Conservation (phyloP, 495 filamentous ascomycete genomes). For the Hypomontagnella monticulosa region DNA sequence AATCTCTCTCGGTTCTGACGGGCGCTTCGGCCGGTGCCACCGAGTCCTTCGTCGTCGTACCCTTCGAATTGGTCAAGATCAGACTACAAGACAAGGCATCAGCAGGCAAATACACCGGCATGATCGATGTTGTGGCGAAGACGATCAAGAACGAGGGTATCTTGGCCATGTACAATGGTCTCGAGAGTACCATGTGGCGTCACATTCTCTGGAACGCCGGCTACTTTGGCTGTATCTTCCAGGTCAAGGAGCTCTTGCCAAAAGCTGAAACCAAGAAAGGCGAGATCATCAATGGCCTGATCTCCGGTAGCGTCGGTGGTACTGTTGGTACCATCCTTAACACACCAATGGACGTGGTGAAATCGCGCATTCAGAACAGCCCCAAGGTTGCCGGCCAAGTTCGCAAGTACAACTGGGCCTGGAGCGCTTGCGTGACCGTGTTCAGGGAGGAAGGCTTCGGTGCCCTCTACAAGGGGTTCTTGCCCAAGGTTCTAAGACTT, state of each 20-base stretch:
- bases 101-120: slow-evolving; percentile 92
- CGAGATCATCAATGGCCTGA: slow-evolving; percentile 84
- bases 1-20: slow-evolving; percentile 87
- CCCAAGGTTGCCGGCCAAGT: slow-evolving; percentile 78
- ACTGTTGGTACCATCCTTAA: slow-evolving; percentile 94
- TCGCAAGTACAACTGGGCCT: slow-evolving; percentile 99
- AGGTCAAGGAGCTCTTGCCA: slow-evolving; percentile 85
- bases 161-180: slow-evolving; percentile 92
- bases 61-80: slow-evolving; percentile 92
- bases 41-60: slow-evolving; percentile 93
- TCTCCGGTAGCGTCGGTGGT: slow-evolving; percentile 87
- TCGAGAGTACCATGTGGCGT: slow-evolving; percentile 96
- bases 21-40: slow-evolving; percentile 95
- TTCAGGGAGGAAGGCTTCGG: slow-evolving; percentile 92
- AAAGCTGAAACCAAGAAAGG: slow-evolving; percentile 78
- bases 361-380: slow-evolving; percentile 95
- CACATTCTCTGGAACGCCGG: slow-evolving; percentile 97
- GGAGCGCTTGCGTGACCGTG: slow-evolving; percentile 82
- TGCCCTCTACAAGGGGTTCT: slow-evolving; percentile 96
- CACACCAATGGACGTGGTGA: slow-evolving; percentile 97
- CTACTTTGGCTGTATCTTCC: slow-evolving; percentile 98
- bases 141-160: slow-evolving; percentile 85
- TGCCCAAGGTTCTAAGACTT: slow-evolving; percentile 91
- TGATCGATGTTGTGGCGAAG: slow-evolving; percentile 85
- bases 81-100: slow-evolving; percentile 94